phyloP scores from a whole-genome alignment of 2,329 filamentous ascomycete species.

The Alternaria brassicicola region DNA sequence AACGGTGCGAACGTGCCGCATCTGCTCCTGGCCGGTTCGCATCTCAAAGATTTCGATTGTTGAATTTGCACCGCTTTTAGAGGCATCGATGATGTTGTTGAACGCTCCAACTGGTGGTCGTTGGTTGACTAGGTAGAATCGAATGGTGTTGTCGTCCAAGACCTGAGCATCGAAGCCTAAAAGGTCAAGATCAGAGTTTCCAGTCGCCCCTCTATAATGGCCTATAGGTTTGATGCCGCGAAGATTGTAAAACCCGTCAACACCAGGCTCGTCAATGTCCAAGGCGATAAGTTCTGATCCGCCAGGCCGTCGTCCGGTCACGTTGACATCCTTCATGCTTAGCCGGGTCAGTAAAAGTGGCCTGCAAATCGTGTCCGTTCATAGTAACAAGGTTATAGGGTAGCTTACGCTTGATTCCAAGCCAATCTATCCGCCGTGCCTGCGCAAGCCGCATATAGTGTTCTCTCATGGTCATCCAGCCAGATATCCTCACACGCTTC shows the following conservation, averaged over 20 bases:
- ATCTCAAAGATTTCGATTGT: constrained; percentile 39
- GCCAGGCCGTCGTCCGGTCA: constrained; percentile 27
- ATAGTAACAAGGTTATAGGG: neutral
- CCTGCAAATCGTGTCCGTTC: neutral
- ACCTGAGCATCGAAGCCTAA: constrained; percentile 38
- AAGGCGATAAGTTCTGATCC: constrained; percentile 37
- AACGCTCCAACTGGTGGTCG: constrained; percentile 33
- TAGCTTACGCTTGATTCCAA: constrained; percentile 37
- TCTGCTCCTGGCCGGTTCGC: constrained; percentile 25
- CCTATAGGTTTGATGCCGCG: constrained; percentile 28
- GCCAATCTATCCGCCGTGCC: constrained; percentile 26
- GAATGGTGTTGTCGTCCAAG: constrained; percentile 30
- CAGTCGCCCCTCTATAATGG: constrained; percentile 28
- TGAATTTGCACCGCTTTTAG: constrained; percentile 30
- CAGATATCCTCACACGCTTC: constrained; percentile 42
- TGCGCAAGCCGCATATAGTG: constrained; percentile 40
- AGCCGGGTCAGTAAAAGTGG: neutral
- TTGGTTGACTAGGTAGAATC: constrained; percentile 39
- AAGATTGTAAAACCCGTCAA: constrained; percentile 33
- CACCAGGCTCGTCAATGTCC: constrained; percentile 34
- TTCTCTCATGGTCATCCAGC: constrained; percentile 34
- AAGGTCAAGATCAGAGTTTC: constrained; percentile 29
- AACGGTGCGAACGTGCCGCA: constrained; percentile 34
- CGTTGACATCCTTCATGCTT: constrained; percentile 29
- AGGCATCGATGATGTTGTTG: constrained; percentile 28